Conservation (phyloP, 192 early-diverging fungal genomes). For the Physocladia obscura region DNA sequence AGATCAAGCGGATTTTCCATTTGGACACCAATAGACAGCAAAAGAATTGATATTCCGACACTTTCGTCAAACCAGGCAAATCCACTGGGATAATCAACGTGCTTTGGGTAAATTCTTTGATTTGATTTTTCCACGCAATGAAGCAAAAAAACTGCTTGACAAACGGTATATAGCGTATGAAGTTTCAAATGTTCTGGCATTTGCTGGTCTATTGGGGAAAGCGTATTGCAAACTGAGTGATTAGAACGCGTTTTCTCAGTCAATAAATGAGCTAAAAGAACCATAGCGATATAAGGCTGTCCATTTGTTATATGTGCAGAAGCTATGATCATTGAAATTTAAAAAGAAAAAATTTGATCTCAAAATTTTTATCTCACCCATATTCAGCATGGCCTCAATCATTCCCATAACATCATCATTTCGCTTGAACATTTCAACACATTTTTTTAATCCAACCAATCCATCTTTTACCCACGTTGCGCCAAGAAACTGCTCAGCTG, state of each 20-base stretch:
- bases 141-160: slow-evolving; percentile 42
- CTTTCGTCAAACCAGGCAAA: slow-evolving; percentile 25
- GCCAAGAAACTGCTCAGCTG: slow-evolving; percentile 24
- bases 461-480: slow-evolving; percentile 27
- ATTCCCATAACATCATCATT: slow-evolving; percentile 25
- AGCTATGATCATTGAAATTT: slow-evolving; percentile 27
- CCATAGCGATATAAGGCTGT: slow-evolving; percentile 18
- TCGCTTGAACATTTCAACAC: slow-evolving; percentile 3
- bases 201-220: background rate
- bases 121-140: slow-evolving; percentile 28
- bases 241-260: too few species aligned
- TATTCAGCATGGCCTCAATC: slow-evolving; percentile 11
- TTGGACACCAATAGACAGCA: background rate
- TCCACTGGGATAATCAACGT: slow-evolving; percentile 13
- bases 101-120: slow-evolving; percentile 28
- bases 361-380: slow-evolving; percentile 17
- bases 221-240: slow-evolving; percentile 4
- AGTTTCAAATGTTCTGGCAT: slow-evolving; percentile 33
- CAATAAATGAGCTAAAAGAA: background rate
- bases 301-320: slow-evolving; percentile 19
- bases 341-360: background rate
- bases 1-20: slow-evolving; percentile 11
- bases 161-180: slow-evolving; percentile 37
- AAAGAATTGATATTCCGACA: slow-evolving; percentile 19
- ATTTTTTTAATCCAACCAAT: slow-evolving; percentile 18